A percentile compares a stretch with the other conserved stretches of the same genome.
Evolutionary conservation across 2,329 filamentous ascomycete genomes (phyloP).

Genomic region (Phoma sp.): DNA sequence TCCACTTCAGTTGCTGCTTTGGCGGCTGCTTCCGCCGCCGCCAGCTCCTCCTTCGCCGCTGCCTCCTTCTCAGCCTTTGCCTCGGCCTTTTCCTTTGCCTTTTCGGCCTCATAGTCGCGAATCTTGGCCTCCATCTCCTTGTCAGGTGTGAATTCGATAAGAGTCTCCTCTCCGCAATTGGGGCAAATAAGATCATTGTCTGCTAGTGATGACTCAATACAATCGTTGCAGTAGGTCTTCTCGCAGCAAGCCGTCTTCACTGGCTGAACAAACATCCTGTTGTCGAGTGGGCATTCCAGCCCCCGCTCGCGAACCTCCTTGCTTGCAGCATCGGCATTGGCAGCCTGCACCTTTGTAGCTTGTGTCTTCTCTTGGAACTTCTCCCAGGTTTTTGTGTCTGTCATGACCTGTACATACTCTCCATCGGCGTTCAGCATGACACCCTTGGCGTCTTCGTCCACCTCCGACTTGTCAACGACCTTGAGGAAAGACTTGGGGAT

Average conservation of each 20-base stretch:
- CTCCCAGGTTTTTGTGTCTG: slow-evolving; percentile 95
- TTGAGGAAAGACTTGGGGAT: slow-evolving; percentile 96
- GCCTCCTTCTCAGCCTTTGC: slow-evolving; percentile 49
- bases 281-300: slow-evolving; percentile 93
- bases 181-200: slow-evolving; percentile 98
- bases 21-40: slow-evolving; percentile 40
- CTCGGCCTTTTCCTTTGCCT: slow-evolving; percentile 51
- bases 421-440: slow-evolving; percentile 98
- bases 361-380: slow-evolving; percentile 95
- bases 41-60: slow-evolving; percentile 49
- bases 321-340: slow-evolving; percentile 76
- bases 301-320: slow-evolving; percentile 88
- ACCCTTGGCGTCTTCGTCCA: slow-evolving; percentile 84
- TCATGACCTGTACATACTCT: slow-evolving; percentile 95
- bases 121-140: slow-evolving; percentile 80
- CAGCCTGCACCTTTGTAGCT: slow-evolving; percentile 80
- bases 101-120: slow-evolving; percentile 71
- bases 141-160: slow-evolving; percentile 67
- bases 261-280: slow-evolving; percentile 97
- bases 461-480: slow-evolving; percentile 88
- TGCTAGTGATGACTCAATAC: slow-evolving; percentile 98
- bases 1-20: slow-evolving; percentile 25
- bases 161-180: slow-evolving; percentile 85
- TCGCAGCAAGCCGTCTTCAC: slow-evolving; percentile 99
- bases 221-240: slow-evolving; percentile 99